phyloP scores from a whole-genome alignment of 2,329 filamentous ascomycete genomes.

The Trichoderma oligosporum region DNA sequence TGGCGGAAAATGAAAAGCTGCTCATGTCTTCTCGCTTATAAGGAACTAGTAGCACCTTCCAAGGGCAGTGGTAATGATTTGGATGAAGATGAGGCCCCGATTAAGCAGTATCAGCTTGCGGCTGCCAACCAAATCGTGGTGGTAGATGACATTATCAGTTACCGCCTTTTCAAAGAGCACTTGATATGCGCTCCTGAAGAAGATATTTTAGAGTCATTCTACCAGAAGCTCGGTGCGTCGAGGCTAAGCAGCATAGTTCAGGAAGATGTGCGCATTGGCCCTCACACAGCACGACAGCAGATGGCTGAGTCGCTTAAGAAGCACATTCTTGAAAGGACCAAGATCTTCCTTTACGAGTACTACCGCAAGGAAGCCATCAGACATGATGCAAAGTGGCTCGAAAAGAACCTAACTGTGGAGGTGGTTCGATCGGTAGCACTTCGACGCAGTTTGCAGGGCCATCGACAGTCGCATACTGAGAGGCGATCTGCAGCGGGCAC shows the following conservation, averaged over 20 bases:
- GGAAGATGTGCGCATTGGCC: conserved; percentile 70
- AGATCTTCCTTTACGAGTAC: conserved; percentile 82
- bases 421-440: conserved; percentile 76
- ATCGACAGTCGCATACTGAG: conserved; percentile 65
- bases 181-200: conserved; percentile 88
- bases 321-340: conserved; percentile 80
- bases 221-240: conserved; percentile 72
- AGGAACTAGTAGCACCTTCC: conserved; percentile 56
- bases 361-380: conserved; percentile 74
- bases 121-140: conserved; percentile 70
- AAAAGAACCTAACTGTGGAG: conserved; percentile 75
- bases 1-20: conserved; percentile 72
- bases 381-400: conserved; percentile 86
- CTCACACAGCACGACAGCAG: conserved; percentile 61
- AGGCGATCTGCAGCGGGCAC: conserved; percentile 70
- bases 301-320: conserved; percentile 68
- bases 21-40: conserved; percentile 78
- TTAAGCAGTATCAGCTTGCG: conserved; percentile 76
- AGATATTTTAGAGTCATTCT: conserved; percentile 80
- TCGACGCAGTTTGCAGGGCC: conserved; percentile 69
- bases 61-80: conserved; percentile 49
- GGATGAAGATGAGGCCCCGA: conserved; percentile 60
- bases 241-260: conserved; percentile 74
- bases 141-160: conserved; percentile 84
- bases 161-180: conserved; percentile 79